Base-by-base conservation (phyloP, 2,329 filamentous ascomycete species). In the Arthrobotrys sinensis region DNA sequence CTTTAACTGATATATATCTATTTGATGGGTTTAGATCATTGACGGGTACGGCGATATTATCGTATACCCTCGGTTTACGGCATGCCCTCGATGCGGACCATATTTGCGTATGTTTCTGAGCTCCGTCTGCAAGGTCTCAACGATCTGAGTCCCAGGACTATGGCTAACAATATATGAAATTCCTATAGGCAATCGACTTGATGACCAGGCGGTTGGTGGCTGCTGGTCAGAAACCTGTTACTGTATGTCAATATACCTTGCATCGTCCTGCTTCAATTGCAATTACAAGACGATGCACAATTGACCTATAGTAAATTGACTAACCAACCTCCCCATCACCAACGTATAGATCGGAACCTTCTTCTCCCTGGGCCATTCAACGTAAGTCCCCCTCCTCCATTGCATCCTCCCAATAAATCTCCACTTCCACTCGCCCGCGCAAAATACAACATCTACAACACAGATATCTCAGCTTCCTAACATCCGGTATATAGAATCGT, bases 81-180 rank as follows among this genome's bases (percentile, higher is more conserved):
- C 95, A 98, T 86, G 95, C 95, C n/a, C 89, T 98, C 52, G 96
- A 98, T 83, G 96, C 95, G n/a, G 95, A 98, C 85, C 96, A 98
- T 83, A 93, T 93, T 80, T 90, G 89, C 46, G 87, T 88, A 84
- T 46, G 82, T 72, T 11, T n/a, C n/a, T n/a, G n/a, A n/a, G n/a
- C n/a, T n/a, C n/a, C n/a, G n/a, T n/a, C n/a, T n/a, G n/a, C n/a
- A n/a, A n/a, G 10, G n/a, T 50, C 28, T 63, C 21, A n/a, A 57
- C 19, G 14, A n/a, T 55, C 14, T 14, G 2, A n/a, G 21, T 45
- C 1, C 16, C 16, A 64, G 14, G n/a, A 50, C 32, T 12, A 3
- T 32, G 19, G 32, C 38, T 28, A 32, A 48, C 10, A 2, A 10
- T 34, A 16, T 34, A 11, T n/a, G 5, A n/a, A n/a, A n/a, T n/a